Base-by-base conservation (phyloP, 1,284 basidiomycete species). In the Microbotryum lychnidis-dioicae region DNA sequence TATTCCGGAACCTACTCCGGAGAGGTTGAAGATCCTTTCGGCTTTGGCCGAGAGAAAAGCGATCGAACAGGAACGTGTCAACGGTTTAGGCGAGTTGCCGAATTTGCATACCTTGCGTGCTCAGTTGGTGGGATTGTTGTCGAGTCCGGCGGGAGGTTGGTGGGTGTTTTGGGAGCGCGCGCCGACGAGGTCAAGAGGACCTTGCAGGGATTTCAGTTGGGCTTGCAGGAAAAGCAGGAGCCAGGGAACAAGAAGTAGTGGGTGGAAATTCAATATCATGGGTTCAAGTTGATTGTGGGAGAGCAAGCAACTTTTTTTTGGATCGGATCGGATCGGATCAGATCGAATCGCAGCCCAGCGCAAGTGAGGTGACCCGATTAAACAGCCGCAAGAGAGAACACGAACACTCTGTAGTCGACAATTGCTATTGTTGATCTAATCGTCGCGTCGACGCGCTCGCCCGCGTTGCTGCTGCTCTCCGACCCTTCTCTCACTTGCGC, bases 111-210 rank as follows among this genome's bases (percentile, higher is more conserved):
- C 66, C 20, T 63, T 78, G 14, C 64, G 75, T 37, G 73, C 69
- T 2, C 76, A 77, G 68, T 66, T 79, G 27, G 74, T 79, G 7
- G 77, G 77, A 0, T 56, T 77, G 57, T 60, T 79, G 56, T 71
- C 75, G 58, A 68, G 65, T 31, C 74, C 73, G 16, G 73, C 55
- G 2, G 50, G 23, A 64, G 68, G 57, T 65, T 71, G 25, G 46
- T 61, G 9, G 63, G 68, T 10, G 64, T 67, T 8, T 8, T 69
- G 4, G 63, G 60, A 4, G 53, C 55, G 52, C 16, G 63, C 20
- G 63, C 55, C n/a, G 25, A 53, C 12, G 52, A 67, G 20, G 47
- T 69, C 4, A 59, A 45, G 4, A 46, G 68, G 33, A 60, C 68
- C 10, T 31, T 69, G 56, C 59, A 69, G 64, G 70, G 69, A 21